Evolutionary conservation across 192 early-diverging fungal genomes (phyloP).

Genomic region (Entophlyctis helioformis): DNA sequence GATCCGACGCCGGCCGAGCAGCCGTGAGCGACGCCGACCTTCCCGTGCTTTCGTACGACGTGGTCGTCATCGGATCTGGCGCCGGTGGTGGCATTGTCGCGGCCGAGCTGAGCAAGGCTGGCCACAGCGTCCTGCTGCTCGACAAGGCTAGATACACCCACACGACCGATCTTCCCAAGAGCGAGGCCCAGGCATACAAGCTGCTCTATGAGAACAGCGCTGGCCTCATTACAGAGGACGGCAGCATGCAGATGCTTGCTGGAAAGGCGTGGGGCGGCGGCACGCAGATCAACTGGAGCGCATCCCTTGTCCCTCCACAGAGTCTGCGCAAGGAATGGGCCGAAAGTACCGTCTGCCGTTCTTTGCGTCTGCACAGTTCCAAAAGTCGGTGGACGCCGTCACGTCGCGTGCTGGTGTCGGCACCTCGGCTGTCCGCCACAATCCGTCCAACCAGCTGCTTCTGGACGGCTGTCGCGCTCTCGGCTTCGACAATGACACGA

Average conservation of each 20-base stretch:
- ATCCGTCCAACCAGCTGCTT: constrained; percentile 45
- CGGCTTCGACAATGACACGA: constrained; percentile 36
- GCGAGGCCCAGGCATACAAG: constrained; percentile 32
- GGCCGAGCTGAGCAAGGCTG: constrained; percentile 46
- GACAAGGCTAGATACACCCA: constrained; percentile 58
- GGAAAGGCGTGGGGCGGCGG: constrained; percentile 70
- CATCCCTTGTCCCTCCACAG: constrained; percentile 38
- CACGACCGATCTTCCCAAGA: constrained; percentile 34
- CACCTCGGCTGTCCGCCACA: constrained; percentile 43
- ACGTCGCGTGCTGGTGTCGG: constrained; percentile 41
- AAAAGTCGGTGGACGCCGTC: constrained; percentile 41
- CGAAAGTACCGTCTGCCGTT: constrained; percentile 39
- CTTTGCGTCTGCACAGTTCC: constrained; percentile 40
- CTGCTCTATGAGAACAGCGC: constrained; percentile 47
- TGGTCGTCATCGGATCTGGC: constrained; percentile 60
- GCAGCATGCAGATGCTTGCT: constrained; percentile 39
- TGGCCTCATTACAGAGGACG: constrained; percentile 33
- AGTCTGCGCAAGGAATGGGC: constrained; percentile 67
- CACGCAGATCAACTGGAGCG: constrained; percentile 25
- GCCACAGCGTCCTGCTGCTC: too few species aligned
- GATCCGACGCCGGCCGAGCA: constrained; percentile 13
- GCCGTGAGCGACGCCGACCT: background rate
- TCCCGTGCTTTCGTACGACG: constrained; percentile 30
- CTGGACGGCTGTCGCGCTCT: constrained; percentile 56
- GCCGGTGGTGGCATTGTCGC: constrained; percentile 59